Base-by-base conservation (phyloP, 2,329 filamentous ascomycete genomes). In the Chrysosporium keratinophilum region DNA sequence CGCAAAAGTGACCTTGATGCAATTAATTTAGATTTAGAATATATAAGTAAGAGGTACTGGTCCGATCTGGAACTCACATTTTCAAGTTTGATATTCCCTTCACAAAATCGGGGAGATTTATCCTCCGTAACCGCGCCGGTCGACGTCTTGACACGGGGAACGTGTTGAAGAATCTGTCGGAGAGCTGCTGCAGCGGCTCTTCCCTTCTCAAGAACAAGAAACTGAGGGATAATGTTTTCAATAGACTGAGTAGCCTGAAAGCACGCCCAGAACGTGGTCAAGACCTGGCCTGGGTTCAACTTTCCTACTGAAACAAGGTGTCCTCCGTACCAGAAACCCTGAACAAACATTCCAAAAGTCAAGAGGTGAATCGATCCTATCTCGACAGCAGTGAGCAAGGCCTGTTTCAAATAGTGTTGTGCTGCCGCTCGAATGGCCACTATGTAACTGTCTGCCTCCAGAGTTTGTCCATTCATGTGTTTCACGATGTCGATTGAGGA, bases 241-340 rank as follows among this genome's bases (percentile, higher is more conserved):
- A 95, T 73, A 0, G 85, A 81, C 60, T 91, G 84, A 3, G 89
- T 82, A 0, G 86, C 85, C 49, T 82, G 81, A 35, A 96, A 72
- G 1, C 85, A 85, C 3, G 87, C 81, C 73, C 93, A 95, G 60
- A 97, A 96, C 0, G 88, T 86, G 0, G 87, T 93, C 43, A 96
- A 68, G 2, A 95, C 80, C 53, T 84, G 74, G 0, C 84, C 86
- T 0, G 87, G 72, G 10, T 73, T 75, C 11, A 80, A 71, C 0
- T 75, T 67, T 1, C 81, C 81, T 1, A 77, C 69, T 9, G 76
- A 73, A 9, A 93, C 82, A 1, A 95, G 76, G 1, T 79, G 73
- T 28, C 84, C 79, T 0, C 89, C 90, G 61, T 90, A 95, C 81
- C 87, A 95, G 63, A 97, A 96, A 0, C 89, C 90, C 54, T 89